phyloP scores from a whole-genome alignment of 768 basidiomycete species.

The Pulveroboletus sp. region DNA sequence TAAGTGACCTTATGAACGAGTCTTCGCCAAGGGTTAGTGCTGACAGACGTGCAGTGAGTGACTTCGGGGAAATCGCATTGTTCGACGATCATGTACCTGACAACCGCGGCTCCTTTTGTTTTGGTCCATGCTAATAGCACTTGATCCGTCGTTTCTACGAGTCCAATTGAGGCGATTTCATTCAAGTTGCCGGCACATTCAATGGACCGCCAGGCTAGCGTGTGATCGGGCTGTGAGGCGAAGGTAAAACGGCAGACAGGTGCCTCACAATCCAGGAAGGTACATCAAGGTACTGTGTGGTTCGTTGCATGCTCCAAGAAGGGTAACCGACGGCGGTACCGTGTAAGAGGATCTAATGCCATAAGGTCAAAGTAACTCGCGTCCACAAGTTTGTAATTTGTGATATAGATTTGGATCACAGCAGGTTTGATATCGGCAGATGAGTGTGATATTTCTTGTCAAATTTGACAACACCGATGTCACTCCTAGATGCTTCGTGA shows the following conservation, averaged over 20 bases:
- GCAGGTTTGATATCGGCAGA: constrained; percentile 60
- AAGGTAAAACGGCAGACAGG: not conserved
- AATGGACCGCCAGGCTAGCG: constrained; percentile 57
- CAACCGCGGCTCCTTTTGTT: constrained; percentile 59
- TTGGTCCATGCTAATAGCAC: constrained; percentile 71
- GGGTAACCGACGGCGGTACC: constrained; percentile 48
- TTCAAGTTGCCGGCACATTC: constrained; percentile 55
- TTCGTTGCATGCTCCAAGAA: constrained; percentile 54
- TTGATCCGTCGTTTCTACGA: constrained; percentile 56
- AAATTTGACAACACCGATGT: constrained; percentile 74
- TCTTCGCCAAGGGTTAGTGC: constrained; percentile 64
- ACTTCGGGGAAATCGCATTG: not conserved
- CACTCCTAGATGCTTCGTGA: constrained; percentile 40
- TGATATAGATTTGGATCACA: constrained; percentile 56
- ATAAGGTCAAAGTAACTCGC: not conserved
- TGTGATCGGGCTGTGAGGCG: constrained; percentile 51
- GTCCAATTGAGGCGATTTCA: constrained; percentile 47
- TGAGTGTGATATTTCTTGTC: constrained; percentile 47
- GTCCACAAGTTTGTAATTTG: not conserved
- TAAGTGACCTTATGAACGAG: constrained; percentile 64
- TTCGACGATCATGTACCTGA: constrained; percentile 45
- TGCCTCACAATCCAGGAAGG: constrained; percentile 13
- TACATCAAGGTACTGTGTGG: constrained; percentile 63
- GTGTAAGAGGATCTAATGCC: constrained; percentile 58
- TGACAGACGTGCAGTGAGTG: constrained; percentile 17